Percentiles rank a stretch among this genome's conserved stretches.
Evolutionary conservation across 495 filamentous ascomycete species (phyloP).

Genomic region (Copromyces sp.): DNA sequence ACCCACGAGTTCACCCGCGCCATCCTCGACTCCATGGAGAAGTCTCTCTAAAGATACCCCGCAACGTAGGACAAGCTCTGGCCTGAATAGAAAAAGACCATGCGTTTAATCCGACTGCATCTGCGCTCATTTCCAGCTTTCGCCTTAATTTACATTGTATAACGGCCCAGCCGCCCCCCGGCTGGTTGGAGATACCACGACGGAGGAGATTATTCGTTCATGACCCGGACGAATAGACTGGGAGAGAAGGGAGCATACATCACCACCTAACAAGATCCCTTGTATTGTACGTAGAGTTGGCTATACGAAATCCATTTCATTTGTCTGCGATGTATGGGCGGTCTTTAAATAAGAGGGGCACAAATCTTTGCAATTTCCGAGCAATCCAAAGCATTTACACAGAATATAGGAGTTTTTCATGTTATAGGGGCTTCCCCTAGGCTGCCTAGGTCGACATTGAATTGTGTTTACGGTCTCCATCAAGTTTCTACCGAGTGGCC

Average conservation of each 20-base stretch:
- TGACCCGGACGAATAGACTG: conserved; percentile 1
- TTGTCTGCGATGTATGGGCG: not conserved
- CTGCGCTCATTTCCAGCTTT: not conserved
- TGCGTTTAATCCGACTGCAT: not conserved
- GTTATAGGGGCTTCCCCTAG: not conserved
- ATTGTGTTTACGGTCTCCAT: not conserved
- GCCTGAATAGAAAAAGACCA: not conserved
- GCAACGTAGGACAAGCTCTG: not conserved
- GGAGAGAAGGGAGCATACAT: not conserved
- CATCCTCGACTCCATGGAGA: conserved; percentile 87
- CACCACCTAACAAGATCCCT: not conserved
- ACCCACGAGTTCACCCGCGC: conserved; percentile 94
- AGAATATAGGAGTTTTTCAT: not conserved
- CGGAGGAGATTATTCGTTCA: not conserved
- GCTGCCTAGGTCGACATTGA: not conserved
- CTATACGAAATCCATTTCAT: not conserved
- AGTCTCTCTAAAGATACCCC: conserved; percentile 19
- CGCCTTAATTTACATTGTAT: not conserved
- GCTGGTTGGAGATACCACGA: not conserved
- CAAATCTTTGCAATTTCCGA: not conserved
- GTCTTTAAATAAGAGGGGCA: not conserved
- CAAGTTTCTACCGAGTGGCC: not conserved
- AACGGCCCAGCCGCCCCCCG: not conserved
- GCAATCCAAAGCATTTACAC: not conserved
- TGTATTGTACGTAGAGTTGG: not conserved